Base-by-base conservation (phyloP, 371 early-diverging fungal genomes). In the Funneliformis caledonium region DNA sequence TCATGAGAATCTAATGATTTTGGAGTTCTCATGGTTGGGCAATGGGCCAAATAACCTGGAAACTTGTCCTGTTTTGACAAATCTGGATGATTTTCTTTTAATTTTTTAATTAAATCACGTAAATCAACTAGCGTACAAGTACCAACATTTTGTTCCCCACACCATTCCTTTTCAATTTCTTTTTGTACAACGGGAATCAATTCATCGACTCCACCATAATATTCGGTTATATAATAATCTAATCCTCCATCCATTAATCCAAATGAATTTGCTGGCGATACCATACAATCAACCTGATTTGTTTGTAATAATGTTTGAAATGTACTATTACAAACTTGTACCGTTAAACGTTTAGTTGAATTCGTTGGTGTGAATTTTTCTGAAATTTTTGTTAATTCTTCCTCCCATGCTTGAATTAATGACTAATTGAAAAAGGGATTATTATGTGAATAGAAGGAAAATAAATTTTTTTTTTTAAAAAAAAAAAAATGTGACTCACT, bases 91-190 rank as follows among this genome's bases (percentile, higher is more conserved):
- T 68, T 61, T 64, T 31, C 19, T 4, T 70, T 37, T 5, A 74
- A 37, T 12, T 33, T 65, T 37, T 45, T 43, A n/a, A 52, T 48
- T 22, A 81, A 48, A 9, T 77, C 59, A 14, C 78, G 31, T 9
- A 81, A 37, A 67, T 81, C 81, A 37, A 81, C 65, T 8, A 81
- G 26, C 33, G 68, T 50, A 67, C 81, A 81, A 42, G 78, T 81
- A 33, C 81, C 81, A 19, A 76, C 68, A 62, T 81, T 81, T 62
- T 81, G 81, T 76, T 81, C 76, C n/a, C 81, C 75, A 47, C 76
- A 67, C 81, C 81, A 81, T 47, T 81, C 65, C n/a, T 37, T 52
- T 52, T 76, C 64, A 22, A 81, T 48, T 37, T 26, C 33, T 37
- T 52, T 48, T 76, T 81, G 81, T 33, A 81, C 81, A 7, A 75